Base-by-base conservation (phyloP, 164 flowering plant genomes). In the Tetracentron sinense region DNA sequence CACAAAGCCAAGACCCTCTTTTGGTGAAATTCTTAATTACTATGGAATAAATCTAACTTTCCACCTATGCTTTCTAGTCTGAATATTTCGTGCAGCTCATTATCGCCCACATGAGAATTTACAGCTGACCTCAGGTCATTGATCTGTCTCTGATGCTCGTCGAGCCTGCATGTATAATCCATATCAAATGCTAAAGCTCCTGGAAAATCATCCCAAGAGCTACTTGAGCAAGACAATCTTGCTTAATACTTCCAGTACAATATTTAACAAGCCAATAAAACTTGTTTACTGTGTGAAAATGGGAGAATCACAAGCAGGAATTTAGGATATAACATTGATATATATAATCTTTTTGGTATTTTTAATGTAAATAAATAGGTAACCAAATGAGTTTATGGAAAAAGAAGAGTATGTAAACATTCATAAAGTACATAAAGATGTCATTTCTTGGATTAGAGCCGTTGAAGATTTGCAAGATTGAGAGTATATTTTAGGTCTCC, bases 111-210 rank as follows among this genome's bases (percentile, higher is more conserved):
- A 23, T 81, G 79, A 52, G 90, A 78, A 65, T 81, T 84, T 22
- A 88, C 68, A 23, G 90, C 96, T 54, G 93, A 72, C 71, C 92
- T 77, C 56, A 90, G 76, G 29, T 88, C 96, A 76, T 56, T 81
- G 56, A 86, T 84, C 38, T 85, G 84, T 30, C 84, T 69, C 20
- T 85, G 93, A 78, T 92, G 90, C 58, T 86, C 93, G 54, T 87
- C 96, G 14, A 88, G 79, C 98, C 98, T 90, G n/a, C 83, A 75
- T 6, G 92, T 81, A 75, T 92, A 88, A 11, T 85, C 89, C 78
- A 82, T 51, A 72, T 90, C 93, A 73, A 92, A 92, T 57, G 89
- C 84, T 49, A 82, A 67, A 25, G 85, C 80, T 25, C 90, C 98
- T 90, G 78, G 64, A 70, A 64, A 23, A 30, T 21, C 21, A 53